These are phyloP conservation scores for Neurospora sp. DNA, from an alignment of 495 filamentous ascomycete genomes.

Conservation along the genomic window DNA sequence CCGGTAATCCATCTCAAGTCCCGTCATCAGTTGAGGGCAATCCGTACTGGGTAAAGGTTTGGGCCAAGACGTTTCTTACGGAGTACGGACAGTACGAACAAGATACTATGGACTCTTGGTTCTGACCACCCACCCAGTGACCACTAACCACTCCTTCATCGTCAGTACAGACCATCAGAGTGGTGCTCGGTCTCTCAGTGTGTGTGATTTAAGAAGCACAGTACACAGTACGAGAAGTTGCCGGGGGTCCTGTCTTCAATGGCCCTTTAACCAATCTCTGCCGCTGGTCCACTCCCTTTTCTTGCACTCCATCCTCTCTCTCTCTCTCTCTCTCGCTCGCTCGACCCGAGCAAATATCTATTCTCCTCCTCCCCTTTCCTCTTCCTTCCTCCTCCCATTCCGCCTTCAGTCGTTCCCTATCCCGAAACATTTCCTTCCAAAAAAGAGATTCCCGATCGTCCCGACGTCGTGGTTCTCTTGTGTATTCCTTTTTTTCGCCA, in stretches of 20 bases:
- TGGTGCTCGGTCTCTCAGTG: background rate
- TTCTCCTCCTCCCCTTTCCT: slow-evolving; percentile 40
- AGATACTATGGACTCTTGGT: background rate
- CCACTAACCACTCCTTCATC: background rate
- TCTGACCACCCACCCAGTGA: background rate
- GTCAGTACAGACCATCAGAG: background rate
- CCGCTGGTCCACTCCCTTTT: slow-evolving; percentile 41
- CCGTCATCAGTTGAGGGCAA: background rate
- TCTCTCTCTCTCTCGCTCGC: slow-evolving; percentile 17
- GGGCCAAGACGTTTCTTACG: background rate
- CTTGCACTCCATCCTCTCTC: slow-evolving; percentile 46
- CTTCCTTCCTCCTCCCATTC: slow-evolving; percentile 38
- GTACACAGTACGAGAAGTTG: background rate
- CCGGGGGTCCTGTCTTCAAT: slow-evolving; percentile 40
- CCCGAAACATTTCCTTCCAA: slow-evolving; percentile 36
- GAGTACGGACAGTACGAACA: background rate
- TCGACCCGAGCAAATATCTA: slow-evolving; percentile 44
- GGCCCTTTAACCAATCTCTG: slow-evolving; percentile 39
- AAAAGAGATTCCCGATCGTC: background rate
- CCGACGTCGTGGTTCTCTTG: slow-evolving; percentile 6
- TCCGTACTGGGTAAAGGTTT: background rate
- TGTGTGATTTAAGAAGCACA: background rate
- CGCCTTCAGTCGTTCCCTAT: slow-evolving; percentile 45
- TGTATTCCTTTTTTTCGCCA: slow-evolving; percentile 22
- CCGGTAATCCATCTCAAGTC: background rate